These are phyloP conservation scores for Breviolum minutum DNA, from an alignment of 73 alveolate genomes.

Conservation along the genomic window DNA sequence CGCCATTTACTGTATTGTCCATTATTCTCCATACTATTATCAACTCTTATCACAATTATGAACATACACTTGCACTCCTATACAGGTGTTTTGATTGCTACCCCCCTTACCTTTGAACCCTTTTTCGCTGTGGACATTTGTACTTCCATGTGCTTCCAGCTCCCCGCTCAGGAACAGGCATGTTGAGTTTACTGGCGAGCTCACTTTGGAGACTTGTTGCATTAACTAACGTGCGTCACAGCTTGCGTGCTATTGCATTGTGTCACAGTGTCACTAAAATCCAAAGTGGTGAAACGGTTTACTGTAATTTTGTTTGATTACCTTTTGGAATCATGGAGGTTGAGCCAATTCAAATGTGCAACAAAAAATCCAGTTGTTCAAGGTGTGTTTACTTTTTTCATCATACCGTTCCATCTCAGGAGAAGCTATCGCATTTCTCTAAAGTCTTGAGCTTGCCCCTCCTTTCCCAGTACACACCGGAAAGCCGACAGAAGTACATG, in stretches of 20 bases:
- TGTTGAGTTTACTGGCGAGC: conserved; percentile 91
- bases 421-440: conserved; percentile 68
- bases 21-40: no score
- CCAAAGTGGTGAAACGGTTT: no score
- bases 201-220: conserved; percentile 47
- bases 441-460: conserved; percentile 78
- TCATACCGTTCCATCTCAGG: background rate
- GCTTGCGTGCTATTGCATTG: background rate
- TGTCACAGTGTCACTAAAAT: no score
- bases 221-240: background rate
- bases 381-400: no score
- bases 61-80: no score
- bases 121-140: background rate
- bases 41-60: no score
- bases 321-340: no score
- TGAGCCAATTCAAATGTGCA: no score
- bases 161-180: conserved; percentile 45
- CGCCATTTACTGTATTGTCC: no score
- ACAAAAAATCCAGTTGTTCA: no score
- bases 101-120: background rate
- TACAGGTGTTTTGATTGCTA: background rate
- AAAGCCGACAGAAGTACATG: conserved; percentile 76
- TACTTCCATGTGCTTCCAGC: background rate
- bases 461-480: conserved; percentile 58
- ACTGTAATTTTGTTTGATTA: background rate